Evolutionary conservation across 2,329 filamentous ascomycete species (phyloP).

Genomic region (Colletotrichum phormii): DNA sequence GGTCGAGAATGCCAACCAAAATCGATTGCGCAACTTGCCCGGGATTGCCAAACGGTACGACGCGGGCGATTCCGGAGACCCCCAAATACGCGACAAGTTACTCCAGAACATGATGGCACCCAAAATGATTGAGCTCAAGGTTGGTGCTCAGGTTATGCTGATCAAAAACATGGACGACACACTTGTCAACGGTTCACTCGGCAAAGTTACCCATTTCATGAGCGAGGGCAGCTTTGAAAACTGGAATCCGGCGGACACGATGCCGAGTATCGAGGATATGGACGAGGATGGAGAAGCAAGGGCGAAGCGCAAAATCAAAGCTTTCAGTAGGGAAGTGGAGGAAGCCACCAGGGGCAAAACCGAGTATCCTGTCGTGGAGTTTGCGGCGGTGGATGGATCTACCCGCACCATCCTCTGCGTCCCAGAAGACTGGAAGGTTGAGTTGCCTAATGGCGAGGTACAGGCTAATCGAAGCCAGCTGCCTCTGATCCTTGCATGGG

Average conservation of each 20-base stretch:
- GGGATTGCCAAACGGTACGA: slow-evolving; percentile 77
- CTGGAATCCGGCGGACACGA: slow-evolving; percentile 46
- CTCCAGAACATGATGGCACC: slow-evolving; percentile 95
- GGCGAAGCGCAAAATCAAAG: slow-evolving; percentile 68
- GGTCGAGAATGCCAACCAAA: slow-evolving; percentile 87
- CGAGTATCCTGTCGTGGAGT: slow-evolving; percentile 86
- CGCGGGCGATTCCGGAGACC: slow-evolving; percentile 82
- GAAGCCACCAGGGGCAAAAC: slow-evolving; percentile 50
- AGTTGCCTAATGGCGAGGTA: slow-evolving; percentile 93
- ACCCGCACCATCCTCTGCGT: slow-evolving; percentile 82
- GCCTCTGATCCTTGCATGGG: slow-evolving; percentile 95
- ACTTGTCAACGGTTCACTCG: slow-evolving; percentile 93
- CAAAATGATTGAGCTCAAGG: slow-evolving; percentile 81
- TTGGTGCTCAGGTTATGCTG: slow-evolving; percentile 98
- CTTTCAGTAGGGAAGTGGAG: slow-evolving; percentile 56
- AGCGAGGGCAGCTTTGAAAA: slow-evolving; percentile 54
- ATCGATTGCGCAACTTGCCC: slow-evolving; percentile 77
- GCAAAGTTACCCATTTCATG: slow-evolving; percentile 86
- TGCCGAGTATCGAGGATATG: slow-evolving; percentile 50
- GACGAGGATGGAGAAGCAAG: slow-evolving; percentile 56
- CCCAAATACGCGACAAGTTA: slow-evolving; percentile 77
- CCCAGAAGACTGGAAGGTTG: slow-evolving; percentile 94
- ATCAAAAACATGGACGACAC: slow-evolving; percentile 98
- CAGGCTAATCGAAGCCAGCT: slow-evolving; percentile 87
- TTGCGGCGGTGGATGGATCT: slow-evolving; percentile 82